Percentiles rank a stretch among this genome's conserved stretches.
Conservation (phyloP, 1,284 basidiomycete species). For the Inonotus hispidus region DNA sequence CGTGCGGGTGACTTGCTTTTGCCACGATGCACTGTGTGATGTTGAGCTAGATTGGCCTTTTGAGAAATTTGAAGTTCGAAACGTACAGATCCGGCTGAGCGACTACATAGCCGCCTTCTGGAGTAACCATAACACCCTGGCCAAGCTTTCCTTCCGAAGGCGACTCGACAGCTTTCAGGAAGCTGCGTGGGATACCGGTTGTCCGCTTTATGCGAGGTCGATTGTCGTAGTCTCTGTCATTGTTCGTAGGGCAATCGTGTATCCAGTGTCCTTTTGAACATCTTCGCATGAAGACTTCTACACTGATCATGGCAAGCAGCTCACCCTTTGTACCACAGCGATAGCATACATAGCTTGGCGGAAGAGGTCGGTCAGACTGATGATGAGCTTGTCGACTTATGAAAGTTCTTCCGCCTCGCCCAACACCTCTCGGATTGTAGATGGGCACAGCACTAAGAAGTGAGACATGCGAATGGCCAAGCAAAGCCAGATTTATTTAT, state of each 20-base stretch:
- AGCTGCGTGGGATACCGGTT: slow-evolving; percentile 95
- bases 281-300: background rate
- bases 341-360: slow-evolving; percentile 98
- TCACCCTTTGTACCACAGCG: slow-evolving; percentile 96
- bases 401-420: slow-evolving; percentile 59
- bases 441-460: slow-evolving; percentile 65
- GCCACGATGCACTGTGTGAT: slow-evolving; percentile 73
- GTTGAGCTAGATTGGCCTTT: slow-evolving; percentile 4
- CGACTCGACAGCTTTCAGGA: slow-evolving; percentile 93
- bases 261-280: slow-evolving; percentile 90
- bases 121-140: slow-evolving; percentile 92
- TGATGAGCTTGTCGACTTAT: slow-evolving; percentile 38
- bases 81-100: slow-evolving; percentile 89
- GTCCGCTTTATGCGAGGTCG: slow-evolving; percentile 95
- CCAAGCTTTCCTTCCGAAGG: slow-evolving; percentile 69
- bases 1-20: slow-evolving; percentile 79
- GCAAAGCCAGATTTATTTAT: slow-evolving; percentile 67
- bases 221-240: slow-evolving; percentile 91
- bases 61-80: background rate
- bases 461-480: slow-evolving; percentile 29
- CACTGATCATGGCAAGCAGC: slow-evolving; percentile 23
- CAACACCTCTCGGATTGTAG: slow-evolving; percentile 55
- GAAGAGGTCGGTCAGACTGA: slow-evolving; percentile 65
- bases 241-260: slow-evolving; percentile 97
- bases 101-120: slow-evolving; percentile 93